Percentiles rank a stretch among this genome's conserved stretches.
Conservation (phyloP, 1,139 yeast species). For the Insectozyma bohioensis region DNA sequence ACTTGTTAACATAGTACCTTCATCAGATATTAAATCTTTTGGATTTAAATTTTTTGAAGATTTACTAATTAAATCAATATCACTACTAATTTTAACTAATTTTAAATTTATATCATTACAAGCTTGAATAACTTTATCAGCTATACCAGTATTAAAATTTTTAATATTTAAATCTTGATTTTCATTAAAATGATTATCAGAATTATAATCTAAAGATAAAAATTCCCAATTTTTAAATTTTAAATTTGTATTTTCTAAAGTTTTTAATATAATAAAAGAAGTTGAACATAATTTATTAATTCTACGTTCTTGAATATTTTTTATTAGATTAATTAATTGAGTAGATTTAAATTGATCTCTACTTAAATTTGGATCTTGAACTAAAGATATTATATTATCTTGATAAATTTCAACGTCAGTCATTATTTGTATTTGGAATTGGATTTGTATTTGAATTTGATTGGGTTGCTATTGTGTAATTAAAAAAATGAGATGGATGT, state of each 20-base stretch:
- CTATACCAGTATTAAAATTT: conserved; percentile 46
- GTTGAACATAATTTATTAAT: conserved; percentile 53
- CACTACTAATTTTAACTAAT: conserved; percentile 41
- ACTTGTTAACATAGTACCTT: conserved; percentile 57
- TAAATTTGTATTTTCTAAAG: conserved; percentile 50
- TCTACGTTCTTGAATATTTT: conserved; percentile 42
- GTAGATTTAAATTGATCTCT: conserved; percentile 43
- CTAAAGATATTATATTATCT: conserved; percentile 49
- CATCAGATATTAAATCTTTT: conserved; percentile 51
- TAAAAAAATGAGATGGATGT: not conserved
- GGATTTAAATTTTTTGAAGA: conserved; percentile 44
- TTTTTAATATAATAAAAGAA: conserved; percentile 47
- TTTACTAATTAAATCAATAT: conserved; percentile 46
- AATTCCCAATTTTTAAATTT: conserved; percentile 57
- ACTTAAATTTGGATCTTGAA: conserved; percentile 51
- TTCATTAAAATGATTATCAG: conserved; percentile 37
- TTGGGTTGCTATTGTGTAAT: not conserved
- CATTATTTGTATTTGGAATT: too few relatives aligned
- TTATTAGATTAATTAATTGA: conserved; percentile 41
- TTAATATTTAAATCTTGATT: conserved; percentile 31
- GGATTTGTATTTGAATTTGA: too few relatives aligned
- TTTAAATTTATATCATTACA: conserved; percentile 48
- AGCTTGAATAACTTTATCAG: conserved; percentile 47
- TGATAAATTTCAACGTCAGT: conserved; percentile 28
- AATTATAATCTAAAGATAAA: conserved; percentile 52